Base-by-base conservation (phyloP, 2,329 filamentous ascomycete species). In the Passalora sequoiae region DNA sequence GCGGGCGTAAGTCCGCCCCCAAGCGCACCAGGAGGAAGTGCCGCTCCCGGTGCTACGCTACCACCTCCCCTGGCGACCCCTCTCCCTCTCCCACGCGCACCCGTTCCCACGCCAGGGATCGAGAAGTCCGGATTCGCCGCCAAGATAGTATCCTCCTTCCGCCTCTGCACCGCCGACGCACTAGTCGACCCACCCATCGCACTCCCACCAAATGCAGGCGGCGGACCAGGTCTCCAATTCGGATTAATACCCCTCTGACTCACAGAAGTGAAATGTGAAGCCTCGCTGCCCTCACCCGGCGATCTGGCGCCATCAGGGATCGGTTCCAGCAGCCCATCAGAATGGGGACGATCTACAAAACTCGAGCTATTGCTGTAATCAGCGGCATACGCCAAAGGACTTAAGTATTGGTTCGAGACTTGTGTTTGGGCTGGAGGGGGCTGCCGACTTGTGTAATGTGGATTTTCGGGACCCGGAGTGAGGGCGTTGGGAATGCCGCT, bases 161-260 rank as follows among this genome's bases (percentile, higher is more conserved):
- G 63, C 56, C 48, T 62, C 59, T 56, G 62, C 50, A 58, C 69
- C 54, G 67, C 71, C 6, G 68, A 68, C 40, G 66, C 69, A 53
- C 48, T 52, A n/a, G n/a, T n/a, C 20, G 31, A 41, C 6, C 44
- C 31, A 22, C 42, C 46, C 27, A 33, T 29, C 3, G 27, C 31
- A 10, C 53, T 40, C 6, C 24, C 66, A 69, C 21, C 28, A 15
- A 16, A 40, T 7, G 33, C 32, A 6, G 40, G 41, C 2, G 46
- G 46, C 15, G 70, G 2, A 2, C 77, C 79, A 50, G 66, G 66
- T n/a, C 84, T 79, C 89, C 91, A 96, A 47, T 83, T 81, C 5
- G 89, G 91, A 63, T 96, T 96, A 42, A 96, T 71, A 1, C 86
- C 85, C 24, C 91, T 78, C 66, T 96, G 89, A 0, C 84, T 91